These are phyloP conservation scores for Ogataea methanolica DNA, from an alignment of 805 yeast species.

Conservation along the genomic window DNA sequence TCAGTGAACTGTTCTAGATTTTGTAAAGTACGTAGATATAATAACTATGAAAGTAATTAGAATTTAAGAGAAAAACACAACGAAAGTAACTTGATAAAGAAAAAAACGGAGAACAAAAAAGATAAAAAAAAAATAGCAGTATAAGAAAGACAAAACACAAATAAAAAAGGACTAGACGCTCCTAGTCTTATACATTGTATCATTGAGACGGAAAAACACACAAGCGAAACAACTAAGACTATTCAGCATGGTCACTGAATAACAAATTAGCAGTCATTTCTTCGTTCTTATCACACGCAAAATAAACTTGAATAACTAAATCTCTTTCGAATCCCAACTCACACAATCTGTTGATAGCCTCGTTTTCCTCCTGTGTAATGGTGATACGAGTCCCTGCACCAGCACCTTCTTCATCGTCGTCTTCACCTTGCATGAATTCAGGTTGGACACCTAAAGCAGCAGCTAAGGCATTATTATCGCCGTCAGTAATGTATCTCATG, in stretches of 20 bases:
- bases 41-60: too few species aligned
- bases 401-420: constrained; percentile 37
- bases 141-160: not conserved
- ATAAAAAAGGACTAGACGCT: too few species aligned
- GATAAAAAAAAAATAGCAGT: not conserved
- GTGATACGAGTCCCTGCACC: constrained; percentile 45
- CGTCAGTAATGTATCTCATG: constrained; percentile 64
- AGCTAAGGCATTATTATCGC: constrained; percentile 51
- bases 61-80: too few species aligned
- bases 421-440: constrained; percentile 32
- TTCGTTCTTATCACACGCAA: constrained; percentile 98
- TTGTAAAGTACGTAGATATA: too few species aligned
- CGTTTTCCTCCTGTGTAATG: constrained; percentile 78
- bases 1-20: constrained; percentile 19
- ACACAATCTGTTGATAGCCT: constrained; percentile 83
- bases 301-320: constrained; percentile 85
- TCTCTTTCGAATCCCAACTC: constrained; percentile 91
- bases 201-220: too few species aligned
- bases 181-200: too few species aligned
- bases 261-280: constrained; percentile 92
- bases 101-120: not conserved
- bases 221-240: not conserved
- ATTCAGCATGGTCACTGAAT: constrained; percentile 52
- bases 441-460: constrained; percentile 37
- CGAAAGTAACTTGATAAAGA: not conserved